A percentile compares a stretch with the other conserved stretches of the same genome.
Evolutionary conservation across 371 early-diverging fungal genomes (phyloP).

Genomic region (Mucor plumbeus): DNA sequence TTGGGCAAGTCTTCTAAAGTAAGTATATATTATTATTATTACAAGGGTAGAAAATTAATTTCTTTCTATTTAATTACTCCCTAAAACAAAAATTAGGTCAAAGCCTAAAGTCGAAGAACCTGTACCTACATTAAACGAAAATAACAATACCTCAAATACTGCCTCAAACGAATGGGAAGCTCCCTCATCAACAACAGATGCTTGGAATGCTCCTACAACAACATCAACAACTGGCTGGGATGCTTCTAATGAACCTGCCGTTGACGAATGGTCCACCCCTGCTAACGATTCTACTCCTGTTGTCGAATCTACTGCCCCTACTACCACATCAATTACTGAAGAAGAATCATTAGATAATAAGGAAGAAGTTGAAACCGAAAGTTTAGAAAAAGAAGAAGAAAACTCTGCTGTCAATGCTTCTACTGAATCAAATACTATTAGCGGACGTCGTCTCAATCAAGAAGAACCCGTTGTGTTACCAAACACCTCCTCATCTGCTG

Average conservation of each 20-base stretch:
- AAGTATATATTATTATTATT: constrained; percentile 24
- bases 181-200: constrained; percentile 13
- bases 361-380: constrained; percentile 1
- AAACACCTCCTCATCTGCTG: constrained; percentile 41
- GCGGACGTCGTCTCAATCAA: constrained; percentile 67
- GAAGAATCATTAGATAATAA: constrained; percentile 1
- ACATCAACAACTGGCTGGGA: constrained; percentile 31
- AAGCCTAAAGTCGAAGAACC: constrained; percentile 51
- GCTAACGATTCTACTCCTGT: constrained; percentile 22
- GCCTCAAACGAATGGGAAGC: constrained; percentile 29
- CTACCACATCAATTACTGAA: neutral
- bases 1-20: constrained; percentile 85
- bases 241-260: constrained; percentile 18
- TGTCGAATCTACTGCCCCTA: constrained; percentile 9
- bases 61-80: constrained; percentile 10
- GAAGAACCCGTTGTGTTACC: constrained; percentile 91
- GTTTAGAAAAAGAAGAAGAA: constrained; percentile 13
- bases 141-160: constrained; percentile 11
- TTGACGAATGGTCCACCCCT: constrained; percentile 37
- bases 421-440: constrained; percentile 35
- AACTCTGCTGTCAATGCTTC: neutral
- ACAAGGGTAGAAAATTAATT: constrained; percentile 3
- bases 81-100: constrained; percentile 24
- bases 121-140: constrained; percentile 9
- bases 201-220: constrained; percentile 22